Evolutionary conservation across 2,329 filamentous ascomycete genomes (phyloP), one percentile per base, ranked within the genome.

Genomic region (Neofusicoccum umdonicola): DNA sequence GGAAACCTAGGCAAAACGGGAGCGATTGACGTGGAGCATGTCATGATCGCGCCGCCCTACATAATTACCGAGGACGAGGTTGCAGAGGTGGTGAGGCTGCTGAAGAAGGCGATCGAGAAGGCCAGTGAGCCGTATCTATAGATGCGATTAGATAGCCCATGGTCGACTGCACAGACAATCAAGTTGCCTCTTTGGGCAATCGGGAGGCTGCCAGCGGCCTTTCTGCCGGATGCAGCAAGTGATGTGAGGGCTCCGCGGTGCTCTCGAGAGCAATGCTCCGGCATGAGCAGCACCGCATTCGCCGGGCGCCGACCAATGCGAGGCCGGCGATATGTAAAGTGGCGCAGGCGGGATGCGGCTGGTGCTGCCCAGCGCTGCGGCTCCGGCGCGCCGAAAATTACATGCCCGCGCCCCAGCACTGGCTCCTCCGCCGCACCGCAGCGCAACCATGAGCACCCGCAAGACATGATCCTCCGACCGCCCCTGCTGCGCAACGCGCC

Each of bases 401-500:
- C 44, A 47, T 52, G 31, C 52, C 17, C 41, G 34, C 39, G 7
- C 34, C 34, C 17, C 56, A 57, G 27, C 44, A 15, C 31, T 22
- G 22, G 22, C 22, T 22, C 22, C 56, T 7, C 42, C 47, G 22
- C 15, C 27, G 47, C 15, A 35, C 27, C 37, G 39, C 42, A 31
- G n/a, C 27, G 45, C 27, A 19, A 42, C 54, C 47, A 61, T 56
- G 63, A 45, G 35, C 51, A 50, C 66, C 66, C 71, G 69, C 70
- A 68, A 74, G 73, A 71, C 67, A 78, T 78, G 76, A 74, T 70
- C 71, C 70, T 77, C 67, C 73, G 73, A 71, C 71, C 73, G 42
- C 70, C 72, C 63, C 64, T 76, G 60, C 65, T 69, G 50, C 71
- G 74, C 67, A 68, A 70, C 65, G 69, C 73, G 67, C 67, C 71